Evolutionary conservation across 208 protist genomes (phyloP), one percentile per base, ranked within the genome.

Genomic region (Angomonas desouzai): DNA sequence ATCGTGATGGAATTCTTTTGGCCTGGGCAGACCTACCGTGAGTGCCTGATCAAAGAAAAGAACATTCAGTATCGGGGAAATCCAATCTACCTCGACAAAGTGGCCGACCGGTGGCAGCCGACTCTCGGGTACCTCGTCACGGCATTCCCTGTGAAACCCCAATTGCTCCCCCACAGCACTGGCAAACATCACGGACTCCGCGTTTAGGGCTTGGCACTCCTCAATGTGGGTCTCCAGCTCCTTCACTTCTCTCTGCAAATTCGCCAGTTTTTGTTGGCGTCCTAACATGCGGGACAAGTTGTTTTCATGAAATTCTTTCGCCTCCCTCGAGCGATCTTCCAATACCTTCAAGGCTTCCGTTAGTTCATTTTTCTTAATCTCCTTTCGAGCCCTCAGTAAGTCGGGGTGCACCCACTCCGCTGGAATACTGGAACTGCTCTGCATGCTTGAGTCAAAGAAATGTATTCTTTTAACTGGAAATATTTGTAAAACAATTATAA

Each of bases 331-430:
- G 36, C 36, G 13, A 6, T 40, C 36, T 40, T 40, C 36, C 36
- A 40, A 13, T 40, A 18, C 9, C 36, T 40, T 6, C 13, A 40
- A 13, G 9, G 36, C 6, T 13, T 40, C 9, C 6, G 36, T 40
- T 13, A 40, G 36, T 40, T 43, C 29, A 28, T 38, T 30, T 11
- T 32, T 38, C 33, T 72, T 66, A 7, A 64, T 66, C 23, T 78
- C 66, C 1, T 43, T 32, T 47, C 81, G 32, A 29, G 79, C 75
- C 49, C 74, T 68, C 33, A 70, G 77, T 45, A 93, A 48, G 48
- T 82, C 78, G 1, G 77, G 74, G 61, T 93, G 87, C 70, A 91
- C 72, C 87, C 87, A 93, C 11, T 71, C 66, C 1, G 68, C 48
- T 1, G 76, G 72, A 16, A 87, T 74, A 3, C n/a, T n/a, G 38